A percentile compares a stretch with the other conserved stretches of the same genome.
These are phyloP conservation scores for Fusarium nematophilum DNA, from an alignment of 2,329 filamentous ascomycete species.

Conservation along the genomic window DNA sequence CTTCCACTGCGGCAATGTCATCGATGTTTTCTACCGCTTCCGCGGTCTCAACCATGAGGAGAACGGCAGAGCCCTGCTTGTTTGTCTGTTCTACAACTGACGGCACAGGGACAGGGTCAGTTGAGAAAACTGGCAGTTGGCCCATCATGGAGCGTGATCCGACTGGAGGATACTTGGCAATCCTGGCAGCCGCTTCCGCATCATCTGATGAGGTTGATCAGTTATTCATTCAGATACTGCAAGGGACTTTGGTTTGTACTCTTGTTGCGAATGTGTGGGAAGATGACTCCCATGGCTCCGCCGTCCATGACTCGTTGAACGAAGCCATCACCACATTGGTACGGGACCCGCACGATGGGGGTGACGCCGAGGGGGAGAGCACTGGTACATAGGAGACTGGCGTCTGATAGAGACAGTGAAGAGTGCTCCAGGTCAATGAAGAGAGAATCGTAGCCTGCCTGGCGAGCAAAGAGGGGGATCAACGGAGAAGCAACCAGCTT, in stretches of 20 bases:
- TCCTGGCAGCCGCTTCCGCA: constrained; percentile 54
- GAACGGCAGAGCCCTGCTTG: constrained; percentile 33
- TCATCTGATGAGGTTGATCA: constrained; percentile 50
- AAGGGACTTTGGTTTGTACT: constrained; percentile 10
- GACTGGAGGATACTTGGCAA: constrained; percentile 43
- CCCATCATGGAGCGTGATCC: constrained; percentile 42
- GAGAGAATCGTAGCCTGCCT: constrained; percentile 49
- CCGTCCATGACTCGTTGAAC: constrained; percentile 48
- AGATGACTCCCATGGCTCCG: constrained; percentile 48
- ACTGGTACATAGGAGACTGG: constrained; percentile 45
- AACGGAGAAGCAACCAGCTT: constrained; percentile 42
- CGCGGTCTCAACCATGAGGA: constrained; percentile 45
- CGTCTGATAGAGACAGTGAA: constrained; percentile 45
- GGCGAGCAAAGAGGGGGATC: constrained; percentile 48
- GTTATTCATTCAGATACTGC: too few species aligned
- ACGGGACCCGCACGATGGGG: constrained; percentile 48
- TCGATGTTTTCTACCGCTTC: constrained; percentile 41
- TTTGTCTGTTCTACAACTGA: constrained; percentile 26
- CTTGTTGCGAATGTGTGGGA: constrained; percentile 43
- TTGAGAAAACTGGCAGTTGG: constrained; percentile 35
- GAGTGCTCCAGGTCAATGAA: constrained; percentile 56
- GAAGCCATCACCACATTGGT: constrained; percentile 49
- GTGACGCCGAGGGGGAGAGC: constrained; percentile 43
- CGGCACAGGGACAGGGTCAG: constrained; percentile 6
- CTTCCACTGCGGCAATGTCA: constrained; percentile 45